Conservation (phyloP, 2,329 filamentous ascomycete genomes). For the Epichloe coenophiala region DNA sequence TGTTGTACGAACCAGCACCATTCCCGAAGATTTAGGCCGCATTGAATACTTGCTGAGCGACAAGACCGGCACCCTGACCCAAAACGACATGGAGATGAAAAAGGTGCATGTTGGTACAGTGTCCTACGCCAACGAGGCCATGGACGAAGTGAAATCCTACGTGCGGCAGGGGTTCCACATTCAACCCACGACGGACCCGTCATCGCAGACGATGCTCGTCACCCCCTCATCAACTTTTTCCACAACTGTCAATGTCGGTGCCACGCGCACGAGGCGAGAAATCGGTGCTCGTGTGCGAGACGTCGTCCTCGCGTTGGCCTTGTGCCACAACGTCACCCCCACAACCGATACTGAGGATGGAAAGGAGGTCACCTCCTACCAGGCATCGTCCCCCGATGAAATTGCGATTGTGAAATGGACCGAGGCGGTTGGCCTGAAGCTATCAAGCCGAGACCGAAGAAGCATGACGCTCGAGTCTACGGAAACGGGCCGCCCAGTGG, state of each 20-base stretch:
- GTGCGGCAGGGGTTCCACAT: constrained; percentile 69
- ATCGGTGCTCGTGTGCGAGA: constrained; percentile 90
- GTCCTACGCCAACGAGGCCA: constrained; percentile 94
- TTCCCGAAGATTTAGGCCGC: constrained; percentile 87
- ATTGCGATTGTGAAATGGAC: constrained; percentile 97
- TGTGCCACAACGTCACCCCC: constrained; percentile 96
- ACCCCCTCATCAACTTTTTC: constrained; percentile 63
- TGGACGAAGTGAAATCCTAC: constrained; percentile 89
- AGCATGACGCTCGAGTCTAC: constrained; percentile 71
- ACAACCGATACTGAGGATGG: constrained; percentile 67
- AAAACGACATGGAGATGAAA: constrained; percentile 98
- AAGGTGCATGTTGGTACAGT: constrained; percentile 98
- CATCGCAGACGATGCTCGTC: constrained; percentile 40
- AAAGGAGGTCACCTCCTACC: constrained; percentile 67
- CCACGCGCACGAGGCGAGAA: constrained; percentile 77
- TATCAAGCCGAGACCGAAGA: constrained; percentile 76
- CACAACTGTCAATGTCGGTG: constrained; percentile 43
- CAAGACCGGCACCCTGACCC: constrained; percentile 94
- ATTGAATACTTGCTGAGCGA: constrained; percentile 95
- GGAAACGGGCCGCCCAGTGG: constrained; percentile 57
- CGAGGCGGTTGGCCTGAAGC: constrained; percentile 74
- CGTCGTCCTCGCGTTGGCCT: constrained; percentile 76
- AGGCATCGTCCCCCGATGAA: constrained; percentile 94
- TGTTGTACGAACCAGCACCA: constrained; percentile 90
- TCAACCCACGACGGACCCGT: constrained; percentile 29